Base-by-base conservation (phyloP, 179 eudicot species). In the Silene noctiflora region DNA sequence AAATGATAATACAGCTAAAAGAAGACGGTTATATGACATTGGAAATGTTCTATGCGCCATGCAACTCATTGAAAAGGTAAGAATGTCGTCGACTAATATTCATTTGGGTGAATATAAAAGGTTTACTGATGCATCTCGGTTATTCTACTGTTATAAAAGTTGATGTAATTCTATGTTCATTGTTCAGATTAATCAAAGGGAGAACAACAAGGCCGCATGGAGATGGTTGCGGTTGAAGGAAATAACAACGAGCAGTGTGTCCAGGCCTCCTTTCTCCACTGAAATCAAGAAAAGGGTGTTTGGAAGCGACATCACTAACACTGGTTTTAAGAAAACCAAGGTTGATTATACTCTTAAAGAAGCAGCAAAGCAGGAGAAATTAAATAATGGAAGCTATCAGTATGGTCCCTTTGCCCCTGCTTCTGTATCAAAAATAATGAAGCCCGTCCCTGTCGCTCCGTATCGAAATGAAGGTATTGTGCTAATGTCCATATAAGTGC, bases 1-100 rank as follows among this genome's bases (percentile, higher is more conserved):
- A 13, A 80, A 83, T 87, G 87, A 84, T 82, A 76, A 84, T 87
- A 87, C 99, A 95, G 99, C 98, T 73, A 93, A 95, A 84, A 96
- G 91, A 69, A 86, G 99, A 84, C 81, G 99, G 60, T 84, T 95
- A 70, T 95, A 95, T 77, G 99, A 95, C 77, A 95, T 95, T 80
- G 96, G 98, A 72, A 95, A 95, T 61, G 99, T 95, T 13, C 76
- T 95, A 74, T 91, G 96, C 46, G 90, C 99, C 16, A 88, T 95
- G 98, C 83, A 81, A 69, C 92, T 93, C 76, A 95, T 95, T 79
- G 98, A 90, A 82, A 95, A 95, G 96, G 99, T 95, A 82, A 70
- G 60, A 74, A 33, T 10, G 51, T 51, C 21, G 61, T 35, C 74
- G 7, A 12, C 44, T 4, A 21, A n/a, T 60, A n/a, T 5, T 9